These are phyloP conservation scores for Zygotorulaspora chibaensis DNA, from an alignment of 805 yeast species.

Conservation along the genomic window DNA sequence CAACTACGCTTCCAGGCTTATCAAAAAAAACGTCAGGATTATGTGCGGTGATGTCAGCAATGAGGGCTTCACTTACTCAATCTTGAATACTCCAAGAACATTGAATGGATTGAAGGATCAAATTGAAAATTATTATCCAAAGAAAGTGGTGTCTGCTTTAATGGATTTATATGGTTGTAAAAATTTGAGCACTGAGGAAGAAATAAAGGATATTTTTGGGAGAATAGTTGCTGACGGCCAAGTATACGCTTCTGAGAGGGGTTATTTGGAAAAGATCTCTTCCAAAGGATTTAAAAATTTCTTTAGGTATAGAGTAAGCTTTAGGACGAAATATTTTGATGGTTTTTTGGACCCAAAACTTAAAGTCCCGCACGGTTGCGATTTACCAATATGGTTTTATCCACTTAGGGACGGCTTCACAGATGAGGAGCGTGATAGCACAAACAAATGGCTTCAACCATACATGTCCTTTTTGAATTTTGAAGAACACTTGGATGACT, in stretches of 20 bases:
- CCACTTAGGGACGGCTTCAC: slow-evolving; percentile 23
- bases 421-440: slow-evolving; percentile 24
- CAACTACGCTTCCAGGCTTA: slow-evolving; percentile 25
- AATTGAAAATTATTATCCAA: slow-evolving; percentile 38
- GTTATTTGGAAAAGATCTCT: slow-evolving; percentile 33
- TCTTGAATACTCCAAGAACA: slow-evolving; percentile 31
- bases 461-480: slow-evolving; percentile 32
- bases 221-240: slow-evolving; percentile 38
- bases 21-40: slow-evolving; percentile 21
- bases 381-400: slow-evolving; percentile 37
- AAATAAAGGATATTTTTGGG: slow-evolving; percentile 31
- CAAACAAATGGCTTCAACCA: slow-evolving; percentile 32
- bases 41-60: slow-evolving; percentile 36
- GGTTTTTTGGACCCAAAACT: slow-evolving; percentile 17
- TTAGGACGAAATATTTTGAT: slow-evolving; percentile 26
- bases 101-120: slow-evolving; percentile 30
- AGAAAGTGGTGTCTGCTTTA: slow-evolving; percentile 25
- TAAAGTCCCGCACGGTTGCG: slow-evolving; percentile 39
- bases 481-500: slow-evolving; percentile 18
- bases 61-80: slow-evolving; percentile 33
- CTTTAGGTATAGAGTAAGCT: slow-evolving; percentile 33
- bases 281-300: slow-evolving; percentile 8
- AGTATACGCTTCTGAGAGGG: slow-evolving; percentile 38
- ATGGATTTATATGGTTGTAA: slow-evolving; percentile 22
- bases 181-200: slow-evolving; percentile 18